Evolutionary conservation across 495 filamentous ascomycete species (phyloP).

Genomic region (Xylaria acuta): DNA sequence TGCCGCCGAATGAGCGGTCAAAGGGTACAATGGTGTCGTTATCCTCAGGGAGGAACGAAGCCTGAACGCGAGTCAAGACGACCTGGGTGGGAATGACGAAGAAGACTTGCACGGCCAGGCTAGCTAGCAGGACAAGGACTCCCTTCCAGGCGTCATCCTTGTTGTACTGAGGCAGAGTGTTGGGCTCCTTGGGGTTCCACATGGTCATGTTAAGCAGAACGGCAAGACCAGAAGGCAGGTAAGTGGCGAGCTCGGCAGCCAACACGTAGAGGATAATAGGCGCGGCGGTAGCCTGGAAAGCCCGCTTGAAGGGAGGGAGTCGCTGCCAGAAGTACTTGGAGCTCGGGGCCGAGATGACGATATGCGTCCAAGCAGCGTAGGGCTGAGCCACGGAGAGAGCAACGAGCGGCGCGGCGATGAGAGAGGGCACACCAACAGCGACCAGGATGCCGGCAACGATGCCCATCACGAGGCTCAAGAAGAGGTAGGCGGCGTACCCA

Average conservation of each 20-base stretch:
- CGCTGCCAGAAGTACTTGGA: conserved; percentile 49
- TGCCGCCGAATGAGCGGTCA: conserved; percentile 57
- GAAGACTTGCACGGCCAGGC: conserved; percentile 39
- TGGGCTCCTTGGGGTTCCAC: conserved; percentile 30
- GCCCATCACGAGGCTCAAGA: conserved; percentile 24
- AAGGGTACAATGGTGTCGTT: conserved; percentile 58
- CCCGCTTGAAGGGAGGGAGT: conserved; percentile 50
- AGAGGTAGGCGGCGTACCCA: conserved; percentile 42
- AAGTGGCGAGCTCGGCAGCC: conserved; percentile 34
- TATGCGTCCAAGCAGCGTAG: conserved; percentile 51
- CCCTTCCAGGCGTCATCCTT: conserved; percentile 43
- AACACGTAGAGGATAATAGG: conserved; percentile 46
- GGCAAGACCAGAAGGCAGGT: conserved; percentile 39
- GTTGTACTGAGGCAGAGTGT: conserved; percentile 29
- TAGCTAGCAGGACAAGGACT: conserved; percentile 36
- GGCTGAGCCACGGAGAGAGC: conserved; percentile 46
- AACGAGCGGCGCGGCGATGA: conserved; percentile 45
- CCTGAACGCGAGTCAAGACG: conserved; percentile 55
- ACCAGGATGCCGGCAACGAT: conserved; percentile 34
- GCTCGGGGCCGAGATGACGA: conserved; percentile 51
- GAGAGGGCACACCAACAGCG: conserved; percentile 30
- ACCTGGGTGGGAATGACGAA: conserved; percentile 51
- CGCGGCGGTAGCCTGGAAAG: conserved; percentile 51
- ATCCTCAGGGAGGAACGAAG: conserved; percentile 56
- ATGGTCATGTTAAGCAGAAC: conserved; percentile 39